Conservation (phyloP, 768 basidiomycete genomes). For the Panus rudis region DNA sequence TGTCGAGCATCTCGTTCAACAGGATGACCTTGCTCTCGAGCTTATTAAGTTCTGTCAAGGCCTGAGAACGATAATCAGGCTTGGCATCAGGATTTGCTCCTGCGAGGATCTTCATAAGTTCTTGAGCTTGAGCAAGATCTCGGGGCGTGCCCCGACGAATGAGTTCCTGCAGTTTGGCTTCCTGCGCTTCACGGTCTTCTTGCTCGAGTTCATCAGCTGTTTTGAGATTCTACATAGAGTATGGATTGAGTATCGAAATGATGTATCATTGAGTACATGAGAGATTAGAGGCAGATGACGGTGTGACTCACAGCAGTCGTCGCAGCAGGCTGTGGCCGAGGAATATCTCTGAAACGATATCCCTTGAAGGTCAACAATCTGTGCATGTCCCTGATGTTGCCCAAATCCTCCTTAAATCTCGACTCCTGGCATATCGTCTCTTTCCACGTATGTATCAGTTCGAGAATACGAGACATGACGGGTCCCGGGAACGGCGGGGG, state of each 20-base stretch:
- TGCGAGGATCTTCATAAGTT: slow-evolving; percentile 92
- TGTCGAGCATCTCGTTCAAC: slow-evolving; percentile 96
- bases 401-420: slow-evolving; percentile 93
- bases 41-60: slow-evolving; percentile 85
- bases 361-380: slow-evolving; percentile 91
- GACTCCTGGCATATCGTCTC: slow-evolving; percentile 84
- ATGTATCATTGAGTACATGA: not conserved
- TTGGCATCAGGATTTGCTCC: slow-evolving; percentile 94
- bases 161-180: slow-evolving; percentile 97
- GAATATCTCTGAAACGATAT: slow-evolving; percentile 60
- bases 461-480: slow-evolving; percentile 91
- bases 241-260: no score
- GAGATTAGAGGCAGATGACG: no score
- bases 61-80: slow-evolving; percentile 89
- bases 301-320: slow-evolving; percentile 39
- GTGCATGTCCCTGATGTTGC: slow-evolving; percentile 98
- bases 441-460: slow-evolving; percentile 92
- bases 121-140: slow-evolving; percentile 92
- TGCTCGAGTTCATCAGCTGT: slow-evolving; percentile 93
- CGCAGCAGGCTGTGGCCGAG: slow-evolving; percentile 26
- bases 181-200: slow-evolving; percentile 91
- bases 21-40: slow-evolving; percentile 92
- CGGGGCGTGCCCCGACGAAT: slow-evolving; percentile 93
- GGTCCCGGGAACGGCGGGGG: slow-evolving; percentile 93
- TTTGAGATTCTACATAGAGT: slow-evolving; percentile 65